phyloP scores from a whole-genome alignment of 495 filamentous ascomycete genomes.

The Penicillium cataractarum region DNA sequence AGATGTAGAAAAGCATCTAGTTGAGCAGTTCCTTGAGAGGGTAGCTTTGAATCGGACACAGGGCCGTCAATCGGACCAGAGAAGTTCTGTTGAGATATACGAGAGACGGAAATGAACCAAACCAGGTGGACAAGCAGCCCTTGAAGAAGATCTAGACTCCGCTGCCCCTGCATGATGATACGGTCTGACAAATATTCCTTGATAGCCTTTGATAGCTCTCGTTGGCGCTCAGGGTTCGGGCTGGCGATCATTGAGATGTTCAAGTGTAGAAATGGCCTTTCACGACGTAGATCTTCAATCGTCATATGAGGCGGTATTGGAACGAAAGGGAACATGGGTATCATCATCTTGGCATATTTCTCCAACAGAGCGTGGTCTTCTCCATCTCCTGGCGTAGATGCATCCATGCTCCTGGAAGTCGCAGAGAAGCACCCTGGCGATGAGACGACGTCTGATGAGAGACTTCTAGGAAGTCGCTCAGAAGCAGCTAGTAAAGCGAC shows the following conservation, averaged over 20 bases:
- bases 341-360: conserved; percentile 20
- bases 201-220: conserved; percentile 25
- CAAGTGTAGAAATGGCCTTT: conserved; percentile 41
- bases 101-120: conserved; percentile 35
- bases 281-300: conserved; percentile 30
- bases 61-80: not conserved
- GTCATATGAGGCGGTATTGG: conserved; percentile 31
- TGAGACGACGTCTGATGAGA: conserved; percentile 8
- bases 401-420: not conserved
- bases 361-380: conserved; percentile 22
- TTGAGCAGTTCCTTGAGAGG: conserved; percentile 12
- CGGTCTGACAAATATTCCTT: conserved; percentile 35
- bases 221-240: conserved; percentile 23
- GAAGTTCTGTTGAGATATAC: not conserved
- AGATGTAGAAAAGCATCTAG: conserved; percentile 33
- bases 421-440: conserved; percentile 6
- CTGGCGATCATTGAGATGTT: conserved; percentile 43
- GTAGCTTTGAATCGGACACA: not conserved
- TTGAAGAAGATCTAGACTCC: conserved; percentile 43
- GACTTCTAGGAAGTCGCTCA: conserved; percentile 5
- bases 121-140: conserved; percentile 45
- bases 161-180: conserved; percentile 37
- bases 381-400: not conserved
- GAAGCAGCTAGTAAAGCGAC: conserved; percentile 28
- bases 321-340: conserved; percentile 44